Evolutionary conservation across 1,139 yeast genomes (phyloP), one percentile per base, ranked within the genome.

Genomic region (Tardiomyces digboiensis): DNA sequence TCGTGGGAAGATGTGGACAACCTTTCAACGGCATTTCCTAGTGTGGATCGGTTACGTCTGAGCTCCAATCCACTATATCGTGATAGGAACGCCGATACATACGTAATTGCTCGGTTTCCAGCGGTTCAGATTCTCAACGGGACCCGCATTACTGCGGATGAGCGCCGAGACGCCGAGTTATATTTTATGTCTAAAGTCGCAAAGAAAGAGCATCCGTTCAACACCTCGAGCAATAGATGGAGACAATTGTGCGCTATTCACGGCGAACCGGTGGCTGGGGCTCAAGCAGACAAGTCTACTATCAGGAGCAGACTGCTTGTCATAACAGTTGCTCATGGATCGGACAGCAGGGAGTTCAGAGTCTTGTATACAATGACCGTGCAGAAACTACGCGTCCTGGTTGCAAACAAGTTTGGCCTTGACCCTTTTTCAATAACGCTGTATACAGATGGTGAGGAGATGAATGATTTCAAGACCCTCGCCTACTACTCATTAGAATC

Each of bases 161-260:
- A 80, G 45, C 68, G 87, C 22, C 51, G 50, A 2, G 83, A 81
- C 50, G 81, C 85, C 0, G 95, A 86, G 55, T 58, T 84, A 3
- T 85, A 75, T 54, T 80, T 82, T 51, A 67, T 82, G 29, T 71
- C 80, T 2, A 71, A 71, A 50, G 78, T 81, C 0, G 59, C 56
- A 13, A 55, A 60, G 18, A 66, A 67, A 38, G 44, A 46, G 1
- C 68, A 65, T 45, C 66, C 44, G 44, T 47, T 21, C 44, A 59
- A 36, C 8, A 26, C 33, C 8, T 5, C 8, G 5, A 41, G 18
- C 37, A 52, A 8, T 52, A 49, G 65, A 3, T 71, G 71, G 69
- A 38, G 40, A 2, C 36, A 52, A 16, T 54, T 70, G 6, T 52
- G 61, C 12, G 41, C 40, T 2, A 48, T 44, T 19, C 58, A 71